These are phyloP conservation scores for Gnaphalium uliginosum DNA, from an alignment of 129 eudicot species.

Conservation along the genomic window DNA sequence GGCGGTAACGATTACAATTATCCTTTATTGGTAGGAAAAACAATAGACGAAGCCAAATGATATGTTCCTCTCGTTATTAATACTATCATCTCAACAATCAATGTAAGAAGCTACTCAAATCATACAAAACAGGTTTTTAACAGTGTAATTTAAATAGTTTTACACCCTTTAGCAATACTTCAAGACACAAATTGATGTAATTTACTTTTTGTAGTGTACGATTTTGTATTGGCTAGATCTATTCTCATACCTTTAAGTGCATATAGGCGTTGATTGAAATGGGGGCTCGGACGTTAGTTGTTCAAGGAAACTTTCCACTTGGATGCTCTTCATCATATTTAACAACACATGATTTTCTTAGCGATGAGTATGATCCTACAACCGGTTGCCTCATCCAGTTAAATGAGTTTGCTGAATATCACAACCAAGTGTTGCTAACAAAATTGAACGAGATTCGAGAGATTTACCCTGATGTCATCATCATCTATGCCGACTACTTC, in stretches of 20 bases:
- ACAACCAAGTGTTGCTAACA: conserved; percentile 36
- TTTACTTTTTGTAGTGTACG: too few species aligned
- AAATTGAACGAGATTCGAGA: conserved; percentile 30
- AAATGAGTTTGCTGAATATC: conserved; percentile 41
- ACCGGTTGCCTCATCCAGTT: conserved; percentile 44
- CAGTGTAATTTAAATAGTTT: not conserved
- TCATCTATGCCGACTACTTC: conserved; percentile 54
- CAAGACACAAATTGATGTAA: too few species aligned
- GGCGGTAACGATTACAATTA: conserved; percentile 76
- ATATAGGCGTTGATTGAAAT: conserved; percentile 26
- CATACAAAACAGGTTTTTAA: too few species aligned
- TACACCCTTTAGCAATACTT: too few species aligned
- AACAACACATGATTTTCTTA: not conserved
- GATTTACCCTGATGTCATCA: conserved; percentile 39
- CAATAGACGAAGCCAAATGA: conserved; percentile 21
- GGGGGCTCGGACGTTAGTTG: conserved; percentile 35
- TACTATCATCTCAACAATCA: conserved; percentile 29
- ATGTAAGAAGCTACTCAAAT: conserved; percentile 17
- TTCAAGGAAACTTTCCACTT: conserved; percentile 39
- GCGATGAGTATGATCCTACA: conserved; percentile 42
- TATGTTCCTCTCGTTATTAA: conserved; percentile 30
- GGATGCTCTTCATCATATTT: conserved; percentile 34
- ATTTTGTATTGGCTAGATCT: too few species aligned
- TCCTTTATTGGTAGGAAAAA: conserved; percentile 23
- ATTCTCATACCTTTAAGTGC: too few species aligned